A percentile compares a stretch with the other conserved stretches of the same genome.
These are phyloP conservation scores for Stagonosporopsis rhizophila DNA, from an alignment of 2,329 filamentous ascomycete species.

Conservation along the genomic window DNA sequence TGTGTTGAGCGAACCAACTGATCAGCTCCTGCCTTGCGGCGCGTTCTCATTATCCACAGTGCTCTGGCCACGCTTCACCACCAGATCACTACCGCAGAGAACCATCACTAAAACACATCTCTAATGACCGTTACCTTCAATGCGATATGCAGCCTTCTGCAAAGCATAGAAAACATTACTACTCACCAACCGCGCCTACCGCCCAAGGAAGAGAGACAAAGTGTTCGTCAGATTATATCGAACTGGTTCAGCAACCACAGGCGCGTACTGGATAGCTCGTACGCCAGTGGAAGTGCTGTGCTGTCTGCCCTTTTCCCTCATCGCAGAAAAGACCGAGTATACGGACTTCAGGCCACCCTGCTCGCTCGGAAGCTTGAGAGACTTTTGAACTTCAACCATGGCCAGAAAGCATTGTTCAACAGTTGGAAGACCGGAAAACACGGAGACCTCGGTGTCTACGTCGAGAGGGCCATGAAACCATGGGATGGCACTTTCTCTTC, in stretches of 20 bases:
- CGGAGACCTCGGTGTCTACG: conserved; percentile 75
- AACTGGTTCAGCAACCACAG: conserved; percentile 75
- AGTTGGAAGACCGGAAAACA: conserved; percentile 66
- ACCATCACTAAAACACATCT: not conserved
- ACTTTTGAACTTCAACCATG: conserved; percentile 69
- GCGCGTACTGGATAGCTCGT: conserved; percentile 61
- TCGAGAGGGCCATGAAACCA: conserved; percentile 68
- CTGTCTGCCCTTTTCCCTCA: conserved; percentile 80
- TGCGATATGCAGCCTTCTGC: conserved; percentile 76
- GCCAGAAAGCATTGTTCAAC: conserved; percentile 67
- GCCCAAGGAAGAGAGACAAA: conserved; percentile 36
- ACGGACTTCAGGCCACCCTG: conserved; percentile 67
- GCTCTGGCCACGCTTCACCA: not conserved
- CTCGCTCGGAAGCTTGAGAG: conserved; percentile 73
- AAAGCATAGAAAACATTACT: conserved; percentile 65
- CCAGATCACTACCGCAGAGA: not conserved
- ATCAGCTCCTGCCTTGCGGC: not conserved
- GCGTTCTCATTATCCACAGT: not conserved
- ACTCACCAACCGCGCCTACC: conserved; percentile 51
- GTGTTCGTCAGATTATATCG: conserved; percentile 53
- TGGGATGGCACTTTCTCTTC: conserved; percentile 58
- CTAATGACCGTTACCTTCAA: conserved; percentile 72
- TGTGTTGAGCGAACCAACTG: not conserved
- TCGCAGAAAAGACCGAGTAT: conserved; percentile 78
- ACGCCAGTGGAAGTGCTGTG: conserved; percentile 67